Conservation (phyloP, 495 filamentous ascomycete genomes). For the Mytilinidion resinicola region DNA sequence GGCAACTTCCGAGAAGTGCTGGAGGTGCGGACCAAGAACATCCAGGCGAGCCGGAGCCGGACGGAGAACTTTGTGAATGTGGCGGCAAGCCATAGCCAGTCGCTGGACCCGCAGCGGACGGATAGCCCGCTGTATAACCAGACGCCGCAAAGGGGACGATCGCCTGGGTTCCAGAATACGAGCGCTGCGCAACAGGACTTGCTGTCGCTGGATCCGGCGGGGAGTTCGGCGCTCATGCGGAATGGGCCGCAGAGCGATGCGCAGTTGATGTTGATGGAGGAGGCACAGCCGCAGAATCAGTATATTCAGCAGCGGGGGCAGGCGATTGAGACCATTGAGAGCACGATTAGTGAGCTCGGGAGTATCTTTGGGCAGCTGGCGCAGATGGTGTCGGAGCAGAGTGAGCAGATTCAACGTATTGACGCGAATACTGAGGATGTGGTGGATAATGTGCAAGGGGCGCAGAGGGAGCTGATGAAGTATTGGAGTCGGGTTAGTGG, state of each 20-base stretch:
- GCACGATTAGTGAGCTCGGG: constrained; percentile 88
- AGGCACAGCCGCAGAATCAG: constrained; percentile 73
- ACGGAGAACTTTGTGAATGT: constrained; percentile 96
- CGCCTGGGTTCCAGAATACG: constrained; percentile 46
- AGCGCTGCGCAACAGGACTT: constrained; percentile 56
- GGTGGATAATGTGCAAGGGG: constrained; percentile 94
- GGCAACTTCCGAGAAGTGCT: constrained; percentile 96
- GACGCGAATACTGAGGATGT: constrained; percentile 96
- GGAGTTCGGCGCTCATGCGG: constrained; percentile 45
- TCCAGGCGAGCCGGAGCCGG: constrained; percentile 82
- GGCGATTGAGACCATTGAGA: constrained; percentile 94
- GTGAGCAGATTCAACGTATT: constrained; percentile 71
- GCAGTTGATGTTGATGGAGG: constrained; percentile 91
- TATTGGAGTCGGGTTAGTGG: constrained; percentile 92
- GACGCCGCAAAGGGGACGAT: constrained; percentile 60
- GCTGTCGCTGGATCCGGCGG: constrained; percentile 69
- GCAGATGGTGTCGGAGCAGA: constrained; percentile 94
- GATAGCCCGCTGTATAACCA: constrained; percentile 76
- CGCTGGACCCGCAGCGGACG: constrained; percentile 42
- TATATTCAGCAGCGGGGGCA: constrained; percentile 93
- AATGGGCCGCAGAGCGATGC: constrained; percentile 60
- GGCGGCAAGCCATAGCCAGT: constrained; percentile 67
- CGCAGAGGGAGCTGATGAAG: constrained; percentile 88
- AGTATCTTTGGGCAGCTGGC: constrained; percentile 97
- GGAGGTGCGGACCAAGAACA: constrained; percentile 96